A percentile compares a stretch with the other conserved stretches of the same genome.
phyloP scores from a whole-genome alignment of 768 basidiomycete species.

The Trametes gibbosa region DNA sequence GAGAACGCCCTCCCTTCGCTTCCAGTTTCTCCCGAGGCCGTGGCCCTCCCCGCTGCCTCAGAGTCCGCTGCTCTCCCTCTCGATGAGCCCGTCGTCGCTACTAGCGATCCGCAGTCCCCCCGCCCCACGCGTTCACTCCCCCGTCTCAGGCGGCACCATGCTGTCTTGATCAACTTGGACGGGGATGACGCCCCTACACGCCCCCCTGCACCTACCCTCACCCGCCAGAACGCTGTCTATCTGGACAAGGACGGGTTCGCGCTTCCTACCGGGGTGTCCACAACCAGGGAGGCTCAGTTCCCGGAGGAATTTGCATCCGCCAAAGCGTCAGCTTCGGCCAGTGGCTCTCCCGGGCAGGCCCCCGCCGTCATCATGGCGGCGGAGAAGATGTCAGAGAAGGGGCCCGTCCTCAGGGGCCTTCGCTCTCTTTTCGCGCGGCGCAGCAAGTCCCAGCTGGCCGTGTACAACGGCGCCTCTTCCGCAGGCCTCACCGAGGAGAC shows the following conservation, averaged over 20 bases:
- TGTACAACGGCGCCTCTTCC: not conserved
- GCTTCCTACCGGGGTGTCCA: not conserved
- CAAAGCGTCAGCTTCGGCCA: not conserved
- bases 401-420: not conserved
- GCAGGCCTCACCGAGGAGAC: not conserved
- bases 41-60: not conserved
- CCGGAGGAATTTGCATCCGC: not conserved
- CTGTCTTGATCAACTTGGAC: not conserved
- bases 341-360: not conserved
- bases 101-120: not conserved
- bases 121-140: not conserved
- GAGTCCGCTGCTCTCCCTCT: not conserved
- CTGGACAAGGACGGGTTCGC: slow-evolving; percentile 6
- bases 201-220: not conserved
- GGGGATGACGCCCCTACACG: not conserved
- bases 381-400: not conserved
- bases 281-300: not conserved
- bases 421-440: slow-evolving; percentile 1
- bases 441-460: not conserved
- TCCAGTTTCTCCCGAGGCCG: not conserved
- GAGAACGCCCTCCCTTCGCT: not conserved
- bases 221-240: slow-evolving; percentile 3
- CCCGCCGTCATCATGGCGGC: not conserved
- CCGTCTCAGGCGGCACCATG: not conserved
- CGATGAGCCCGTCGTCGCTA: not conserved